These are phyloP conservation scores for Trichosanthes truncata DNA, from an alignment of 306 rosid species.

Conservation along the genomic window DNA sequence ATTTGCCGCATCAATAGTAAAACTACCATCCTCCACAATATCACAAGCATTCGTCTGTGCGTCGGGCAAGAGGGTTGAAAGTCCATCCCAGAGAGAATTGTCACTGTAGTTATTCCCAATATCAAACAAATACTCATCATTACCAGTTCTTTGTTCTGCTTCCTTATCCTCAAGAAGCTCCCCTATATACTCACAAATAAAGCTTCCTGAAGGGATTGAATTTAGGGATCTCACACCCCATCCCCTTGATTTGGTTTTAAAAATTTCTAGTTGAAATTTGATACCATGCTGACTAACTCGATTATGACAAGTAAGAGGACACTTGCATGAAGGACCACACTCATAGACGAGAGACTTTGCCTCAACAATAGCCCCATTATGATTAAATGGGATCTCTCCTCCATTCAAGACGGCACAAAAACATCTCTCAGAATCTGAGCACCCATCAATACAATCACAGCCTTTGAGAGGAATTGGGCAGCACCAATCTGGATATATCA, in stretches of 20 bases:
- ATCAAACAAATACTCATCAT: slow-evolving; percentile 86
- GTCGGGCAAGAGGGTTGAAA: slow-evolving; percentile 50
- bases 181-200: slow-evolving; percentile 82
- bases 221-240: slow-evolving; percentile 95
- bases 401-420: slow-evolving; percentile 64
- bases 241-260: slow-evolving; percentile 69
- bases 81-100: slow-evolving; percentile 58
- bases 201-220: slow-evolving; percentile 89
- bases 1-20: slow-evolving; percentile 75
- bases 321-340: slow-evolving; percentile 76
- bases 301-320: slow-evolving; percentile 70
- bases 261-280: slow-evolving; percentile 72
- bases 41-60: slow-evolving; percentile 33
- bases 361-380: slow-evolving; percentile 75
- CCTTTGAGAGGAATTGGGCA: slow-evolving; percentile 39
- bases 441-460: slow-evolving; percentile 54
- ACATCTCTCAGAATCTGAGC: slow-evolving; percentile 69
- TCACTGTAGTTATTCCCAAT: slow-evolving; percentile 59
- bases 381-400: slow-evolving; percentile 78
- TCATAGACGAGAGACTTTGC: slow-evolving; percentile 78
- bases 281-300: slow-evolving; percentile 79
- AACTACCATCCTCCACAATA: slow-evolving; percentile 42
- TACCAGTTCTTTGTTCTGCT: slow-evolving; percentile 74
- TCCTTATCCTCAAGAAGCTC: slow-evolving; percentile 85
- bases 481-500: slow-evolving; percentile 72